Percentiles rank a stretch among this genome's conserved stretches.
These are phyloP conservation scores for Ceratocystis colombiana DNA, from an alignment of 2,329 filamentous ascomycete species.

Conservation along the genomic window DNA sequence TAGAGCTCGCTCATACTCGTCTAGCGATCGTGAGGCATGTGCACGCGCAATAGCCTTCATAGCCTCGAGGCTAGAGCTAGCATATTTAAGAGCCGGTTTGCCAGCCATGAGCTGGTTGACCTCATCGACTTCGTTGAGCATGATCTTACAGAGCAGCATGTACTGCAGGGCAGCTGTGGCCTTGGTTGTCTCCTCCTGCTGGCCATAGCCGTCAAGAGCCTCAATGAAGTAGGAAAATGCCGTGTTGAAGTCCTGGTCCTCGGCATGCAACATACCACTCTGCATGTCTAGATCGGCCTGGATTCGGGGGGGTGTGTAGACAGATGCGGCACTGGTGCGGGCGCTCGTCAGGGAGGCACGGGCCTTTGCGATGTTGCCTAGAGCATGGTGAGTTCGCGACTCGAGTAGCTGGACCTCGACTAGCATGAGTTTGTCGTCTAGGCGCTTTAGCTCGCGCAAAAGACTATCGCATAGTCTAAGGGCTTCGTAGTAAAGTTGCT, in stretches of 20 bases:
- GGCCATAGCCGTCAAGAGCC: conserved; percentile 91
- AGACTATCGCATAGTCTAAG: conserved; percentile 94
- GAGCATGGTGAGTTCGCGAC: conserved; percentile 91
- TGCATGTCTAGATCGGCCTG: conserved; percentile 99
- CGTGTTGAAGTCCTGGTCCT: conserved; percentile 98
- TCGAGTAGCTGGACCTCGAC: conserved; percentile 97
- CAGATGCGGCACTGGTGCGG: conserved; percentile 81
- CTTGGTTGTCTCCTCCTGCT: conserved; percentile 74
- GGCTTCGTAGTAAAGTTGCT: conserved; percentile 94
- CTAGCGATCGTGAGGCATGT: conserved; percentile 87
- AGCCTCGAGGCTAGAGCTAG: conserved; percentile 87
- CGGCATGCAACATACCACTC: conserved; percentile 95
- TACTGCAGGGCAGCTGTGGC: conserved; percentile 98
- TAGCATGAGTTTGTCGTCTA: conserved; percentile 96
- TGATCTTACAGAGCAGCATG: conserved; percentile 99
- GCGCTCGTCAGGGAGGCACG: conserved; percentile 90
- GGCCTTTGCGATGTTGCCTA: conserved; percentile 93
- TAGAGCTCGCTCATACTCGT: conserved; percentile 92
- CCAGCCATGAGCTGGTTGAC: conserved; percentile 89
- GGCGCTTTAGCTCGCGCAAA: conserved; percentile 88
- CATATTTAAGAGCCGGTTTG: conserved; percentile 95
- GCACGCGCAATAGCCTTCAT: conserved; percentile 98
- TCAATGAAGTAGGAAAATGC: conserved; percentile 99
- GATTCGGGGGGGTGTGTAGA: conserved; percentile 89
- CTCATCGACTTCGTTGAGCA: conserved; percentile 94